Percentiles rank a stretch among this genome's conserved stretches.
phyloP scores from a whole-genome alignment of 805 yeast genomes.

The Brettanomyces naardenensis region DNA sequence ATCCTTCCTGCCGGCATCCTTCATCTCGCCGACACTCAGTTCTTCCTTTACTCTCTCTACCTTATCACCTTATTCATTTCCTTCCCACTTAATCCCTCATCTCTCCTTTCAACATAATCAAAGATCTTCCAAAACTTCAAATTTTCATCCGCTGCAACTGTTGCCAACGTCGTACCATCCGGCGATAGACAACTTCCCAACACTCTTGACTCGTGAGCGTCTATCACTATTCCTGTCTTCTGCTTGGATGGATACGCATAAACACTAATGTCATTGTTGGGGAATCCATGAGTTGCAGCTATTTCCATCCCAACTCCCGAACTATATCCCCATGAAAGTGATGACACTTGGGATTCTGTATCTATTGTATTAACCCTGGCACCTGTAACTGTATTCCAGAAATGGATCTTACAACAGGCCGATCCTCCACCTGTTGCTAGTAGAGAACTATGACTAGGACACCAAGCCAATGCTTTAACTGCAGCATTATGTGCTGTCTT shows the following conservation, averaged over 20 bases:
- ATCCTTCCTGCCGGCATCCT: no score
- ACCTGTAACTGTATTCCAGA: conserved; percentile 94
- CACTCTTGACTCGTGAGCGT: conserved; percentile 88
- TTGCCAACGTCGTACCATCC: conserved; percentile 83
- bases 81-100: conserved; percentile 33
- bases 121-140: conserved; percentile 91
- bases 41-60: no score
- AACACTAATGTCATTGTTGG: conserved; percentile 73
- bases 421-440: conserved; percentile 98
- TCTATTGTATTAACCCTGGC: conserved; percentile 78
- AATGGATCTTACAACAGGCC: conserved; percentile 78
- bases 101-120: conserved; percentile 33
- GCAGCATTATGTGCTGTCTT: conserved; percentile 87
- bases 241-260: conserved; percentile 82
- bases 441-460: conserved; percentile 75
- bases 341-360: conserved; percentile 91
- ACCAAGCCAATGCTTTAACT: conserved; percentile 92
- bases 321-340: conserved; percentile 83
- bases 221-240: conserved; percentile 77
- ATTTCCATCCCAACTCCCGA: conserved; percentile 71
- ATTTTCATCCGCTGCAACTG: conserved; percentile 95
- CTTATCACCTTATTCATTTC: conserved; percentile 29
- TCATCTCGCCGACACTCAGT: no score
- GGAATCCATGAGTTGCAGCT: conserved; percentile 91
- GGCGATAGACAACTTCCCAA: conserved; percentile 80